Percentiles rank a stretch among this genome's conserved stretches.
These are phyloP conservation scores for Lactarius evosmus DNA, from an alignment of 768 basidiomycete genomes.

Conservation along the genomic window DNA sequence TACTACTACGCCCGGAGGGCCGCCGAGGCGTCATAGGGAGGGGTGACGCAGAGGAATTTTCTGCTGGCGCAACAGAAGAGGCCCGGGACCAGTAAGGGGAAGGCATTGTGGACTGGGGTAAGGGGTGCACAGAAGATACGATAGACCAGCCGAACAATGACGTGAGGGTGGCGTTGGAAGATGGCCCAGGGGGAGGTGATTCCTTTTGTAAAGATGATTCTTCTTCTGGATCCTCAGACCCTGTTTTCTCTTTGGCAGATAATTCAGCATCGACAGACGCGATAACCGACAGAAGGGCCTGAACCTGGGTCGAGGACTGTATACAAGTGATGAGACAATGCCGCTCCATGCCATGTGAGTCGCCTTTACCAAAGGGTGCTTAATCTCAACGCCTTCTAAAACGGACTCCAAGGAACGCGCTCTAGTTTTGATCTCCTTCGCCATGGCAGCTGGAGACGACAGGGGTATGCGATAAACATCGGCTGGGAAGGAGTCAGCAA, in stretches of 20 bases:
- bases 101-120: slow-evolving; percentile 13
- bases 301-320: slow-evolving; percentile 58
- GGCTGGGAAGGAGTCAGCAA: slow-evolving; percentile 11
- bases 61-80: slow-evolving; percentile 20
- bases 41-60: slow-evolving; percentile 32
- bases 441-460: slow-evolving; percentile 59
- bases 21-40: slow-evolving; percentile 28
- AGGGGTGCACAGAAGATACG: slow-evolving; percentile 33
- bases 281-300: slow-evolving; percentile 49
- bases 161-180: slow-evolving; percentile 40
- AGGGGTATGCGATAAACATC: slow-evolving; percentile 54
- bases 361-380: slow-evolving; percentile 67
- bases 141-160: slow-evolving; percentile 51
- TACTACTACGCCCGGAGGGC: slow-evolving; percentile 9
- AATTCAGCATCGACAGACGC: slow-evolving; percentile 29
- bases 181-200: slow-evolving; percentile 30
- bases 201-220: background rate
- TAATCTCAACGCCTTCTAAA: slow-evolving; percentile 53
- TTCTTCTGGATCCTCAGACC: slow-evolving; percentile 20
- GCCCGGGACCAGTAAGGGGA: slow-evolving; percentile 31
- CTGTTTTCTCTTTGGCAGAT: slow-evolving; percentile 32
- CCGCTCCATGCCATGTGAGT: background rate
- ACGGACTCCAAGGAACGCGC: slow-evolving; percentile 53
- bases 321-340: slow-evolving; percentile 9
- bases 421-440: slow-evolving; percentile 54